Conservation (phyloP, 148 eudicot genomes). For the Pharnaceum exiguum region DNA sequence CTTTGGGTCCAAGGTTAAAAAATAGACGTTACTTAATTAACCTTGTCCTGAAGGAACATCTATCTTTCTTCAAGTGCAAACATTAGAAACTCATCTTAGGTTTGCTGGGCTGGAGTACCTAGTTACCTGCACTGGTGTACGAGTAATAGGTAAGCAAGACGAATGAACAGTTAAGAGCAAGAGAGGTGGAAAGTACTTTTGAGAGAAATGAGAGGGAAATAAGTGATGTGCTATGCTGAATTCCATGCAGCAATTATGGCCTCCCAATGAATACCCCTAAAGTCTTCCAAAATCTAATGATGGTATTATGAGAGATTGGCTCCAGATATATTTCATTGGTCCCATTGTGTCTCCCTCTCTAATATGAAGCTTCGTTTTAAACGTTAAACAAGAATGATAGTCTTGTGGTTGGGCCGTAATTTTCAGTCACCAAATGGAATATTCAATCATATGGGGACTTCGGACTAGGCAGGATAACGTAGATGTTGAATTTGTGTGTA, state of each 20-base stretch:
- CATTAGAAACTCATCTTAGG: too few relatives aligned
- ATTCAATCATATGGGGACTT: background rate
- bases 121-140: too few relatives aligned
- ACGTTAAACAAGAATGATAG: background rate
- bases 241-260: constrained; percentile 31
- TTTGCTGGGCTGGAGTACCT: too few relatives aligned
- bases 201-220: constrained; percentile 5
- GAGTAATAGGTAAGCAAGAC: background rate
- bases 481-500: constrained; percentile 8
- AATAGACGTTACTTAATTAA: too few relatives aligned
- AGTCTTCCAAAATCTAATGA: constrained; percentile 14
- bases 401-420: constrained; percentile 14
- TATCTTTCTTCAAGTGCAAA: too few relatives aligned
- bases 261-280: constrained; percentile 9
- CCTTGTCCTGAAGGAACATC: too few relatives aligned
- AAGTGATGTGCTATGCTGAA: constrained; percentile 23
- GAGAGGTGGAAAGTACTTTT: background rate
- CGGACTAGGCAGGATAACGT: constrained; percentile 2
- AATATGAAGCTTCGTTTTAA: constrained; percentile 7
- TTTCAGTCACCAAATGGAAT: constrained; percentile 15
- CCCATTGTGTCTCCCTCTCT: constrained; percentile 16
- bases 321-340: constrained; percentile 19
- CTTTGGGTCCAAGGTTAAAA: too few relatives aligned
- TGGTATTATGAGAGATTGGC: constrained; percentile 16
- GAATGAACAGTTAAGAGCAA: constrained; percentile 6